Percentiles rank a stretch among this genome's conserved stretches.
These are phyloP conservation scores for Cercospora nicotianae DNA, from an alignment of 2,329 filamentous ascomycete species.

Conservation along the genomic window DNA sequence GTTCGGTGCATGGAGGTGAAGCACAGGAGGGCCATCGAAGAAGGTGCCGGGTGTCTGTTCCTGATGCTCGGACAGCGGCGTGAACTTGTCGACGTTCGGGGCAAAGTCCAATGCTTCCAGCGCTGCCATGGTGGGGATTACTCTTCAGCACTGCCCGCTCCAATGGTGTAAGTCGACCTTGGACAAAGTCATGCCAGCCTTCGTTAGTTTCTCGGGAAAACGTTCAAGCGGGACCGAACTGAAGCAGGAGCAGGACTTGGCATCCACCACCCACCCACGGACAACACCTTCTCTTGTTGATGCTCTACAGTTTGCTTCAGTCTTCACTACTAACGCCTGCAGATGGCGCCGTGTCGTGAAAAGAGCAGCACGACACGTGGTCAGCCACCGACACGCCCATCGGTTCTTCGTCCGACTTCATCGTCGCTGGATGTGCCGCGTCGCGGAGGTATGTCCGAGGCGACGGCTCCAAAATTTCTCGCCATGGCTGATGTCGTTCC, in stretches of 20 bases:
- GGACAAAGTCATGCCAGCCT: no score
- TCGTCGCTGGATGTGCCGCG: no score
- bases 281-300: not conserved
- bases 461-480: not conserved
- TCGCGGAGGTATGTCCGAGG: no score
- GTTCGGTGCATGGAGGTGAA: constrained; percentile 61
- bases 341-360: not conserved
- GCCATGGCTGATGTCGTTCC: not conserved
- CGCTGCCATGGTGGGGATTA: not conserved
- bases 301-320: no score
- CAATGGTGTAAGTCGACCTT: not conserved
- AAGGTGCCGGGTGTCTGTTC: constrained; percentile 71
- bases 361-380: not conserved
- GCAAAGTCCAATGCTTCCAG: constrained; percentile 2
- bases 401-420: not conserved
- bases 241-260: not conserved
- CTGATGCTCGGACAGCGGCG: constrained; percentile 66
- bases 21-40: constrained; percentile 67
- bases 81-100: constrained; percentile 47
- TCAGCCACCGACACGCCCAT: not conserved
- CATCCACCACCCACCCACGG: not conserved
- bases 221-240: not conserved
- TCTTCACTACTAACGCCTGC: not conserved
- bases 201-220: no score
- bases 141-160: not conserved